Percentiles rank a stretch among this genome's conserved stretches.
Evolutionary conservation across 2,329 filamentous ascomycete genomes (phyloP).

Genomic region (Pseudonectria buxi): DNA sequence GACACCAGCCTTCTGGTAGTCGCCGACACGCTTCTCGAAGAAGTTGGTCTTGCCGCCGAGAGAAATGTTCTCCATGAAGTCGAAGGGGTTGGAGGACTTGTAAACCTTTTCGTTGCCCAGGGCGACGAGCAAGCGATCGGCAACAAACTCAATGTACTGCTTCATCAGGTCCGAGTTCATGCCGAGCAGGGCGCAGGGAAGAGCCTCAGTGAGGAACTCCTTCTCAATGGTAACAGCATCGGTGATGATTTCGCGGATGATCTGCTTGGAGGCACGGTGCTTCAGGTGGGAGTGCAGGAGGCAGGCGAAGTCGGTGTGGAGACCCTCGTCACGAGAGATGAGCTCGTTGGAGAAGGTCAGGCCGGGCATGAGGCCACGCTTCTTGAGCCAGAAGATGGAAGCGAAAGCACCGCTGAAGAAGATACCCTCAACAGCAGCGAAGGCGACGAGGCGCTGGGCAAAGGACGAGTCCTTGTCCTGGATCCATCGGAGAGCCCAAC

Average conservation of each 20-base stretch:
- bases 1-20: conserved; percentile 99
- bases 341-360: conserved; percentile 99
- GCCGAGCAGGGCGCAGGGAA: conserved; percentile 86
- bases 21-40: conserved; percentile 99
- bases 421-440: conserved; percentile 97
- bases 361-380: conserved; percentile 97
- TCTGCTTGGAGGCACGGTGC: conserved; percentile 75
- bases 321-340: conserved; percentile 97
- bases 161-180: conserved; percentile 98
- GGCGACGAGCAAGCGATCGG: conserved; percentile 85
- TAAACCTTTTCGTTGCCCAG: conserved; percentile 94
- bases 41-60: conserved; percentile 99
- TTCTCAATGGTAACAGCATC: conserved; percentile 94
- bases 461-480: conserved; percentile 89
- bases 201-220: conserved; percentile 94
- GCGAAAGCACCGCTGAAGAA: conserved; percentile 99
- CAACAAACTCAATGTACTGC: conserved; percentile 99
- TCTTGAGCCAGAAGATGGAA: conserved; percentile 99
- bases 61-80: conserved; percentile 99
- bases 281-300: conserved; percentile 96
- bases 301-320: conserved; percentile 98
- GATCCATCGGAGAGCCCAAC: conserved; percentile 97
- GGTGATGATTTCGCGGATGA: conserved; percentile 81
- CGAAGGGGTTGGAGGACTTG: conserved; percentile 90
- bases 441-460: conserved; percentile 89